phyloP scores from a whole-genome alignment of 2,329 filamentous ascomycete species.

The Capronia coronata region DNA sequence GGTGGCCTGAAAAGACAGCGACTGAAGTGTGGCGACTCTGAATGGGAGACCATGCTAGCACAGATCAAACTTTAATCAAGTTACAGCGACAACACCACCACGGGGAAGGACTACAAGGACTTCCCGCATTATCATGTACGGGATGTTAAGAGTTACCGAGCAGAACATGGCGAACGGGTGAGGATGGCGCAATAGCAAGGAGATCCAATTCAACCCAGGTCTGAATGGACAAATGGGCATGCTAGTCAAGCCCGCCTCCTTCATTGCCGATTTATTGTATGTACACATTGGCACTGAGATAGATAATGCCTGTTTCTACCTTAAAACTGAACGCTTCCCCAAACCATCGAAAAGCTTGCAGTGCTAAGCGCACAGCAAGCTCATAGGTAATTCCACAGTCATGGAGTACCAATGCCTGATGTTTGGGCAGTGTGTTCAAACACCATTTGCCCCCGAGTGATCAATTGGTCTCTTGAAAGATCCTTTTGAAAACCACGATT shows the following conservation, averaged over 20 bases:
- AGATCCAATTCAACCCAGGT: not conserved
- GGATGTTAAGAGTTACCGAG: constrained; percentile 9
- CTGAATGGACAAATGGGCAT: not conserved
- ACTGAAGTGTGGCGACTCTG: not conserved
- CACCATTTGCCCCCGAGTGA: no score
- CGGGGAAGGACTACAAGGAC: not conserved
- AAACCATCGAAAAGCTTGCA: no score
- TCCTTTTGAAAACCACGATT: no score
- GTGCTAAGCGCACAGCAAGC: no score
- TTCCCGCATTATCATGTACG: constrained; percentile 6
- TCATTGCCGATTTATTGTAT: not conserved
- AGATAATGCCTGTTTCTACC: constrained; percentile 2
- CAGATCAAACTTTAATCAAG: not conserved
- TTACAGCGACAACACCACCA: not conserved
- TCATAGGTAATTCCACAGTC: no score
- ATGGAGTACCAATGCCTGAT: no score
- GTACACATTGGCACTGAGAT: constrained; percentile 1
- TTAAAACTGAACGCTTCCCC: not conserved
- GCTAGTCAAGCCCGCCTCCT: no score
- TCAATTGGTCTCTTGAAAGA: no score
- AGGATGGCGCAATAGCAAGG: constrained; percentile 5
- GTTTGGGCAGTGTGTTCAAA: no score
- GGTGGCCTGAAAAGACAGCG: not conserved
- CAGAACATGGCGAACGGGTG: not conserved
- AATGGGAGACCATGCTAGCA: not conserved